Base-by-base conservation (phyloP, 2,329 filamentous ascomycete species). In the Diaporthe citriasiana region DNA sequence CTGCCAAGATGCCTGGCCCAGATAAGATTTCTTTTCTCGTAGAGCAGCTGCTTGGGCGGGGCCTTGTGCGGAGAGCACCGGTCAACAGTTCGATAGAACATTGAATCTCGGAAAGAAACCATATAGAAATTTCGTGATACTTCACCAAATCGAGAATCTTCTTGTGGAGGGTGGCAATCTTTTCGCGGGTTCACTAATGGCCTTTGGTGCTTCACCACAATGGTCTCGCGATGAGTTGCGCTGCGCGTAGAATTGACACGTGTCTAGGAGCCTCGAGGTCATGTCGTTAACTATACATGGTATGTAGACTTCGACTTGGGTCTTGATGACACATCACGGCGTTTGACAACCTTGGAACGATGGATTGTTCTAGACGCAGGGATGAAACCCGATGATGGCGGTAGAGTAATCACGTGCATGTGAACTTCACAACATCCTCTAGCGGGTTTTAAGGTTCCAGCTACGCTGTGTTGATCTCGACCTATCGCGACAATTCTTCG, bases 21-120 rank as follows among this genome's bases (percentile, higher is more conserved):
- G 63, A 68, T 68, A 68, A 15, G 15, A 19, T 66, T 66, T 51
- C 22, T 8, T 0, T 27, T 19, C 9, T 17, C 45, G 63, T 22
- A 66, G 63, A 38, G 45, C n/a, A 17, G 47, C 63, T 51, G 30
- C 63, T 66, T n/a, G 30, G 22, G 47, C 27, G 63, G 45, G 38
- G 22, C 47, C 45, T 17, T n/a, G 30, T 51, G 63, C 33, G 45
- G 30, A 51, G 22, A 33, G 30, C 45, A 65, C 7, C 35, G 22
- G 19, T 50, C 42, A 50, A 51, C 22, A 40, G 22, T 51, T 51
- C 45, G 12, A 66, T 6, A 7, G 22, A 7, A 25, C 7, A 1
- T n/a, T 6, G 13, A 17, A 1, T 19, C 10, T 10, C 12, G 63
- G 27, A 9, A 66, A 51, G 45, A 66, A 4, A 27, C 5, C 15